A percentile compares a stretch with the other conserved stretches of the same genome.
These are phyloP conservation scores for Diaporthe citriasiana DNA, from an alignment of 2,329 filamentous ascomycete genomes.

Conservation along the genomic window DNA sequence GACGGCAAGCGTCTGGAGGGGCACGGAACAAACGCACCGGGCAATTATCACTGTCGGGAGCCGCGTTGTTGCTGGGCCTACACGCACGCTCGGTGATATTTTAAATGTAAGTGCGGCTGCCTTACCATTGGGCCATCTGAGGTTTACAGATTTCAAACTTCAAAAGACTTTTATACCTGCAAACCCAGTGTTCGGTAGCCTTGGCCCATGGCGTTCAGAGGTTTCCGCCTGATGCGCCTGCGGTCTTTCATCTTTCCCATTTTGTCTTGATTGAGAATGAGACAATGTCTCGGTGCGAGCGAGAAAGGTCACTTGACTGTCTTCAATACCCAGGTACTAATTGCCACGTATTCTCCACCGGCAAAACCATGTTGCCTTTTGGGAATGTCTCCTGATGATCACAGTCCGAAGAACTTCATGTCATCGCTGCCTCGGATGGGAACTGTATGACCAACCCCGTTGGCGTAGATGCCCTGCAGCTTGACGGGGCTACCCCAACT, in stretches of 20 bases:
- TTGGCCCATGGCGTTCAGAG: background rate
- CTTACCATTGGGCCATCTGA: background rate
- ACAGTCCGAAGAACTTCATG: slow-evolving; percentile 52
- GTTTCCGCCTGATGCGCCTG: background rate
- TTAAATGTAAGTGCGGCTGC: background rate
- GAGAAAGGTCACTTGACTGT: background rate
- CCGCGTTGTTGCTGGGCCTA: background rate
- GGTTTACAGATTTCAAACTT: background rate
- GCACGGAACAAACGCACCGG: background rate
- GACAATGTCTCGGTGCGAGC: background rate
- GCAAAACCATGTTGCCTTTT: background rate
- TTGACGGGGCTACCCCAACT: slow-evolving; percentile 54
- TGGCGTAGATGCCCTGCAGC: slow-evolving; percentile 52
- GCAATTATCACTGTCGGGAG: background rate
- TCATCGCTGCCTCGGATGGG: slow-evolving; percentile 47
- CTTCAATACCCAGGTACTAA: background rate
- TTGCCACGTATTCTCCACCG: background rate
- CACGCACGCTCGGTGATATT: background rate
- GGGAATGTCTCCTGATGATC: background rate
- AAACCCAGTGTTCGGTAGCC: too few relatives aligned
- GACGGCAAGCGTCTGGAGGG: background rate
- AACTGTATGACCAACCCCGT: slow-evolving; percentile 48
- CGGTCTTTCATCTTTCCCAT: background rate
- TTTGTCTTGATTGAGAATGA: background rate
- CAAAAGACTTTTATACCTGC: background rate